A percentile compares a stretch with the other conserved stretches of the same genome.
Conservation (phyloP, 139 green algal species). For the Coelastrella sp. region DNA sequence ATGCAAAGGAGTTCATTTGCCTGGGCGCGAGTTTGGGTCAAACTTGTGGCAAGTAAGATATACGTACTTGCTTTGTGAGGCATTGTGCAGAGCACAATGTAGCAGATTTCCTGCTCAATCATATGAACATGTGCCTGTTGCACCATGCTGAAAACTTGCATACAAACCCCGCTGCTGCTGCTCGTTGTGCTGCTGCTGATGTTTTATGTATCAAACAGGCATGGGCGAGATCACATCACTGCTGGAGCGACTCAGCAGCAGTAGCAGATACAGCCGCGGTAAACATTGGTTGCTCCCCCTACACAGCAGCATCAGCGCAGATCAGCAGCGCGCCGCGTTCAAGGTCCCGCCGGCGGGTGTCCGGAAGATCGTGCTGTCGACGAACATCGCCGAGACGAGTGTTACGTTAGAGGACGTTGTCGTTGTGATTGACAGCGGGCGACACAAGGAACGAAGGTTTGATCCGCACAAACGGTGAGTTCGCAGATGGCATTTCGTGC, state of each 20-base stretch:
- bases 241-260: constrained; percentile 63
- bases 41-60: too few species aligned
- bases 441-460: constrained; percentile 82
- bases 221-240: constrained; percentile 85
- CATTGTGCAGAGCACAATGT: too few species aligned
- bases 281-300: constrained; percentile 79
- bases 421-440: constrained; percentile 91
- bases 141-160: too few species aligned
- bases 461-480: constrained; percentile 32
- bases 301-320: constrained; percentile 82
- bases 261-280: constrained; percentile 39
- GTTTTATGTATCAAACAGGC: constrained; percentile 39
- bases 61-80: too few species aligned
- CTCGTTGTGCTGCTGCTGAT: too few species aligned
- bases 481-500: too few species aligned
- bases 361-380: constrained; percentile 94
- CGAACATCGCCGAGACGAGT: constrained; percentile 98
- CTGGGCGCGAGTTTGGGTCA: too few species aligned
- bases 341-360: constrained; percentile 48
- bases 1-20: too few species aligned
- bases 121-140: too few species aligned
- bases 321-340: constrained; percentile 82
- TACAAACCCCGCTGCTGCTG: too few species aligned
- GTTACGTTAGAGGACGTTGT: constrained; percentile 98
- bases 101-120: too few species aligned